These are phyloP conservation scores for Plantago major DNA, from an alignment of 257 asterid species.

Conservation along the genomic window DNA sequence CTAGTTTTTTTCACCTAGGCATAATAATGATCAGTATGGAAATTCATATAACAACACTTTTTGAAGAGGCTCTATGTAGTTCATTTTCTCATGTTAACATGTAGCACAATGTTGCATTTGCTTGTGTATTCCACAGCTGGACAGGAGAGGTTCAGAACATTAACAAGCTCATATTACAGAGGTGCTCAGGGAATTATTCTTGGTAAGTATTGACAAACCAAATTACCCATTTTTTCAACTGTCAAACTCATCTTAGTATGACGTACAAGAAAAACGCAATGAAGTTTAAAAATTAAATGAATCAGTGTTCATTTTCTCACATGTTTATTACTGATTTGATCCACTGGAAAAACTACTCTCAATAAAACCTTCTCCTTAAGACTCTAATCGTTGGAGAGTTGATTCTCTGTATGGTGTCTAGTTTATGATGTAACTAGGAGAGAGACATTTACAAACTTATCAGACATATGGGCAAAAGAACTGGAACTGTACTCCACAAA, in stretches of 20 bases:
- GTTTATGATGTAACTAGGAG: slow-evolving; percentile 93
- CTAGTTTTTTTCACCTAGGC: neutral
- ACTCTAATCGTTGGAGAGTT: neutral
- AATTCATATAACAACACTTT: neutral
- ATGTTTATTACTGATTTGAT: neutral
- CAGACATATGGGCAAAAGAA: slow-evolving; percentile 91
- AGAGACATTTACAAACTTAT: slow-evolving; percentile 70
- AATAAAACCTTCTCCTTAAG: neutral
- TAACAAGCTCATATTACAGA: slow-evolving; percentile 52
- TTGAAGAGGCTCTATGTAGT: slow-evolving; percentile 4
- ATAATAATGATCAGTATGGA: neutral
- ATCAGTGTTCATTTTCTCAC: neutral
- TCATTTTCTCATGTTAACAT: slow-evolving; percentile 7
- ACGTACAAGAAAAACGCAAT: neutral
- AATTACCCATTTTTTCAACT: neutral
- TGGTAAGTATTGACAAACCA: slow-evolving; percentile 42
- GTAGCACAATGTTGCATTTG: slow-evolving; percentile 7
- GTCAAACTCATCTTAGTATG: neutral
- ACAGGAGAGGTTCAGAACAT: slow-evolving; percentile 84
- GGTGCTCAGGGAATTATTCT: slow-evolving; percentile 65
- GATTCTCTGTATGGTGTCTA: slow-evolving; percentile 21
- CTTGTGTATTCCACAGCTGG: slow-evolving; percentile 60
- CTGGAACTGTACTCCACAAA: slow-evolving; percentile 74
- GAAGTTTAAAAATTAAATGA: neutral
- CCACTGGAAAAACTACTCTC: too few relatives aligned